phyloP scores from a whole-genome alignment of 1,139 yeast genomes.

The Saccharomyces pastorianus region DNA sequence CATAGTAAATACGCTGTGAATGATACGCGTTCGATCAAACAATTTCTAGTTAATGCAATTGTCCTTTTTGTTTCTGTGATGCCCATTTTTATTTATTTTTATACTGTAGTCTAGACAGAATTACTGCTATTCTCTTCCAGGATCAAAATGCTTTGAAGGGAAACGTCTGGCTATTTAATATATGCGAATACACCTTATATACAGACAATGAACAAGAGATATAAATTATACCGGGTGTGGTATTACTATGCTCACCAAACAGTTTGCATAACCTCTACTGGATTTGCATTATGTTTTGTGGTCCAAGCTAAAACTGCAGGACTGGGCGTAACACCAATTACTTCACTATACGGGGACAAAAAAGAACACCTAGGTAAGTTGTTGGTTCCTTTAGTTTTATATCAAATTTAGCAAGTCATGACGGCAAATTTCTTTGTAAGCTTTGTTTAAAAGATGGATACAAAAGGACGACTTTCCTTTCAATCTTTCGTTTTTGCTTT shows the following conservation, averaged over 20 bases:
- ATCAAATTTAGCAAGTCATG: constrained; percentile 79
- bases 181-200: not conserved
- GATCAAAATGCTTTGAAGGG: not conserved
- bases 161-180: not conserved
- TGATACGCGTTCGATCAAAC: constrained; percentile 5
- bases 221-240: not conserved
- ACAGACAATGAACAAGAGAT: not conserved
- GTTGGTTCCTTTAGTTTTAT: constrained; percentile 72
- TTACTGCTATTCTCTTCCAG: not conserved
- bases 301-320: constrained; percentile 91
- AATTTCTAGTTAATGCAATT: constrained; percentile 7
- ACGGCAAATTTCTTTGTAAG: constrained; percentile 63
- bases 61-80: constrained; percentile 9
- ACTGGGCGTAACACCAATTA: constrained; percentile 70
- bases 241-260: not conserved
- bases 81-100: constrained; percentile 11
- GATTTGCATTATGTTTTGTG: constrained; percentile 74
- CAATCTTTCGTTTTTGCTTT: not conserved
- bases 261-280: no score
- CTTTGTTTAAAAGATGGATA: constrained; percentile 54
- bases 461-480: constrained; percentile 7
- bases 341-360: constrained; percentile 68
- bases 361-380: constrained; percentile 59
- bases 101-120: not conserved
- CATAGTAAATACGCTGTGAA: constrained; percentile 6